Percentiles rank a stretch among this genome's conserved stretches.
Evolutionary conservation across 768 basidiomycete genomes (phyloP).

Genomic region (Naganishia onofrii): DNA sequence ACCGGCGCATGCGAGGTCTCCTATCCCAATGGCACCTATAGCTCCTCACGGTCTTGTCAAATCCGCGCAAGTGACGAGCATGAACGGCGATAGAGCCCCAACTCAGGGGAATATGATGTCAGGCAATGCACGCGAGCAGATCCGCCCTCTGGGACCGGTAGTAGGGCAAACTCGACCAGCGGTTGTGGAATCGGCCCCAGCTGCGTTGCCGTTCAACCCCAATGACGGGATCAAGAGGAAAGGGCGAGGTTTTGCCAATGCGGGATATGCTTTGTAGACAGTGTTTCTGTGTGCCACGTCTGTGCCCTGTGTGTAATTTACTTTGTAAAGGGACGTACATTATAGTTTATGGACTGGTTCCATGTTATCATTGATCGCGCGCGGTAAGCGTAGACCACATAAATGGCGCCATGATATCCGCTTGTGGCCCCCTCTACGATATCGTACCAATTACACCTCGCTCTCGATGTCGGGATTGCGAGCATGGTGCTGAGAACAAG

Average conservation of each 20-base stretch:
- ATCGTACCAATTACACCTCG: slow-evolving; percentile 3
- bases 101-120: not conserved
- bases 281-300: not conserved
- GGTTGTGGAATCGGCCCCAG: not conserved
- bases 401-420: no score
- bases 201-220: not conserved
- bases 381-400: no score
- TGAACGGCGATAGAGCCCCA: not conserved
- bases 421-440: no score
- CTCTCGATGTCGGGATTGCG: slow-evolving; percentile 28
- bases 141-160: not conserved
- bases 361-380: no score
- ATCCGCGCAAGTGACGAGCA: not conserved
- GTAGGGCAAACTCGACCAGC: not conserved
- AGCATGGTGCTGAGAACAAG: slow-evolving; percentile 4
- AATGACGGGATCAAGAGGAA: slow-evolving; percentile 5
- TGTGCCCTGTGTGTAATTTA: not conserved
- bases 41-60: not conserved
- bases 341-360: not conserved
- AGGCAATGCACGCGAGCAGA: not conserved
- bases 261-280: not conserved
- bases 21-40: not conserved
- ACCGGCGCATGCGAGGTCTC: not conserved
- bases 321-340: not conserved
- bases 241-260: slow-evolving; percentile 3